Base-by-base conservation (phyloP, 352 stramenopile species). In the Blastocystis sp. region DNA sequence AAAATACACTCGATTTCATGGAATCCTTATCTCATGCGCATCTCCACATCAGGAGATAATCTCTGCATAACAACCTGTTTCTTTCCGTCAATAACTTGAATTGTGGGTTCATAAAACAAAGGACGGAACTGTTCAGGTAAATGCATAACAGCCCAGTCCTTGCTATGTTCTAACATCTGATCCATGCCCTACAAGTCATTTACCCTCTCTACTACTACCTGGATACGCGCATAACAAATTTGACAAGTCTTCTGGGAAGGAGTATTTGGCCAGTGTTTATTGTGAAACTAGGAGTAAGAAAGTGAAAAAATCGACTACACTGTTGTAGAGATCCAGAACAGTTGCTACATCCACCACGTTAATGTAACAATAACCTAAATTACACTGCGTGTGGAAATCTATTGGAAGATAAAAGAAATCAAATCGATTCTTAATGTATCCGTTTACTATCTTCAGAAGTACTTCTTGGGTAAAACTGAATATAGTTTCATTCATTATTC, bases 381-480 rank as follows among this genome's bases (percentile, higher is more conserved):
- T 99, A 92, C 97, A 99, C 92, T 97, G 97, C 92, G 99, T 99
- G 93, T 98, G 98, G 92, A 99, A 99, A 92, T 99, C 97, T 89
- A 99, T 99, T n/a, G 97, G 97, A 66, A 99, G 92, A 92, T 99
- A 99, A 91, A 99, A 99, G 90, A 99, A 99, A 91, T 98, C 96
- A 89, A 96, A 97, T 51, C 95, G 94, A 27, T 96, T 96, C 76
- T 95, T 93, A 87, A 94, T 94, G 54, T 94, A 94, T 53, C 93
- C 93, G 80, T 98, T 97, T 90, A 99, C 98, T 94, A 99, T 97
- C 0, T 94, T 81, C 11, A 99, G 91, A 19, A 99, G 92, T 96
- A 99, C 99, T 88, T 98, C 93, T 91, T 99, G 97, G 3, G 96
- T 99, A 92, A 84, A 84, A 44, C 73, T 84, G 33, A 5, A 6